These are phyloP conservation scores for Talaromyces proteolyticus DNA, from an alignment of 495 filamentous ascomycete species.

Conservation along the genomic window DNA sequence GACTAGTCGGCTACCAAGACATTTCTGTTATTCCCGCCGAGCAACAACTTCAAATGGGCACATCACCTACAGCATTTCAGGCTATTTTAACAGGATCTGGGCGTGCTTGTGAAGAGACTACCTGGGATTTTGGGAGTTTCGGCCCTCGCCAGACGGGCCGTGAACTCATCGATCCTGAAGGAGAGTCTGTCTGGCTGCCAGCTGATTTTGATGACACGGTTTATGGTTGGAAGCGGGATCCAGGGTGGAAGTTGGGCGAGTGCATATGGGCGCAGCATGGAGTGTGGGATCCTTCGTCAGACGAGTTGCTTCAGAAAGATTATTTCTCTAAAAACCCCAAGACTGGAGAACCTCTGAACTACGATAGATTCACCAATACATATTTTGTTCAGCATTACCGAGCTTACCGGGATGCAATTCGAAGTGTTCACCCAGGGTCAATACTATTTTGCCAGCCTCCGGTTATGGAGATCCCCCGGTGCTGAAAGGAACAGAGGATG, in stretches of 20 bases:
- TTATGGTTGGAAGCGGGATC: conserved; percentile 87
- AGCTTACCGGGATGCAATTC: conserved; percentile 65
- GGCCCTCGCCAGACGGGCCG: conserved; percentile 86
- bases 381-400: conserved; percentile 87
- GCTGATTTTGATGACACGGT: conserved; percentile 72
- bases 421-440: conserved; percentile 65
- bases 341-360: conserved; percentile 66
- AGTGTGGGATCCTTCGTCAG: conserved; percentile 80
- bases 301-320: conserved; percentile 73
- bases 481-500: conserved; percentile 82
- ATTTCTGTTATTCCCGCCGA: conserved; percentile 76
- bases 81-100: conserved; percentile 87
- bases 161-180: conserved; percentile 80
- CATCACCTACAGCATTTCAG: conserved; percentile 92
- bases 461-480: conserved; percentile 80
- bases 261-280: conserved; percentile 97
- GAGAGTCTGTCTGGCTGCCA: conserved; percentile 78
- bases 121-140: conserved; percentile 89
- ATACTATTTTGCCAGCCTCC: conserved; percentile 92
- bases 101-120: conserved; percentile 79
- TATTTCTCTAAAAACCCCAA: conserved; percentile 77
- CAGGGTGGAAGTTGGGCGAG: conserved; percentile 84
- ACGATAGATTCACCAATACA: conserved; percentile 78
- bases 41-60: conserved; percentile 89
- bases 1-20: conserved; percentile 80